These are phyloP conservation scores for Dendrobium huoshanense DNA, from an alignment of 106 monocot species.

Conservation along the genomic window DNA sequence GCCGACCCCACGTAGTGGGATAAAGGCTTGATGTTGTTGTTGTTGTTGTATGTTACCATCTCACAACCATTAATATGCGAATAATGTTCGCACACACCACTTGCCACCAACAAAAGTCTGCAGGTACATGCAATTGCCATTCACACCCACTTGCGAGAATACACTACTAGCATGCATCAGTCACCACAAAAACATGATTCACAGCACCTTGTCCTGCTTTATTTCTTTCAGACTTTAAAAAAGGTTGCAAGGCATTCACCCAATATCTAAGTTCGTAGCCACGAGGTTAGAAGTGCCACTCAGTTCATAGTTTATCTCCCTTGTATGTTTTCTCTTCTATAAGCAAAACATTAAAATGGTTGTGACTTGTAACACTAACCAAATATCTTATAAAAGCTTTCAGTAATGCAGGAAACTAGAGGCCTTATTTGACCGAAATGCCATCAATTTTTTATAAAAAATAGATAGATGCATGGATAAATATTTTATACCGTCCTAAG, in stretches of 20 bases:
- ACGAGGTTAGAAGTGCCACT: no score
- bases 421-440: background rate
- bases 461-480: background rate
- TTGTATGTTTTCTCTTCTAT: background rate
- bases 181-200: background rate
- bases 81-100: background rate
- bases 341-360: background rate
- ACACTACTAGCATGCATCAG: background rate
- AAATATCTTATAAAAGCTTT: background rate
- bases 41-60: background rate
- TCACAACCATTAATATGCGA: background rate
- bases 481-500: background rate
- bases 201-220: background rate
- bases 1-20: no score
- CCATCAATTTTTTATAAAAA: background rate
- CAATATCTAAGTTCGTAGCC: no score
- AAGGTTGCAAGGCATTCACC: background rate
- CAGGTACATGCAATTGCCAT: background rate
- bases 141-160: background rate
- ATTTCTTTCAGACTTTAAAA: background rate
- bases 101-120: background rate
- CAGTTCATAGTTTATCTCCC: background rate
- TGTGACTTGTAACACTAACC: background rate
- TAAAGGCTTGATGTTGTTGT: no score
- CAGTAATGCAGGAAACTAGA: background rate